Conservation (phyloP, 1,284 basidiomycete genomes). For the Kalmanozyma brasiliensis region DNA sequence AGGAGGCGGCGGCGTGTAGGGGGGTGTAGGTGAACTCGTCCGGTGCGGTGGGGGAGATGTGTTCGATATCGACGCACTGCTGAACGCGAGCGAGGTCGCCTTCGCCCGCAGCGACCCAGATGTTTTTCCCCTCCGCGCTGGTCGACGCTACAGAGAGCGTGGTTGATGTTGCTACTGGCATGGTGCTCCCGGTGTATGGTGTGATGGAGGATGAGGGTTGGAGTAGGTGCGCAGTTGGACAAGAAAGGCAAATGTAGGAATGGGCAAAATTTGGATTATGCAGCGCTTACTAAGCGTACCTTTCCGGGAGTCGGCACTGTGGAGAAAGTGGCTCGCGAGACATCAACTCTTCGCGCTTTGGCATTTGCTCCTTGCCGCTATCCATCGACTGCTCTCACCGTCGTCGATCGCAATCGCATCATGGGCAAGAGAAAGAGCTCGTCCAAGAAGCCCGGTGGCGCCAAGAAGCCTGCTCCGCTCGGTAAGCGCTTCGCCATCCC, state of each 20-base stretch:
- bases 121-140: conserved; percentile 46
- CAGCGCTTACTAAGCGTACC: conserved; percentile 1
- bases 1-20: conserved; percentile 66
- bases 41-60: conserved; percentile 50
- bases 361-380: conserved; percentile 4
- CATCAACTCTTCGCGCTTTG: conserved; percentile 6
- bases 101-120: conserved; percentile 66
- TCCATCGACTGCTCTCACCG: background rate
- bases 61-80: conserved; percentile 53
- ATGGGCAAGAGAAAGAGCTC: conserved; percentile 64
- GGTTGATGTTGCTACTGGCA: conserved; percentile 44
- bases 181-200: conserved; percentile 3
- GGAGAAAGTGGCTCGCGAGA: conserved; percentile 22
- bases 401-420: background rate
- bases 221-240: background rate
- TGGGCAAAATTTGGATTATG: conserved; percentile 35
- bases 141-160: conserved; percentile 2
- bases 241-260: too few relatives aligned
- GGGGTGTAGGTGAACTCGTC: conserved; percentile 65
- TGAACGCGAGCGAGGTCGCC: conserved; percentile 61
- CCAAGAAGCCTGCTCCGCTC: conserved; percentile 55
- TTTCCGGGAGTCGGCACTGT: conserved; percentile 12
- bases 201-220: background rate
- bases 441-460: conserved; percentile 54
- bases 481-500: conserved; percentile 50